phyloP scores from a whole-genome alignment of 345 rosid species.

The Populus euphratica region DNA sequence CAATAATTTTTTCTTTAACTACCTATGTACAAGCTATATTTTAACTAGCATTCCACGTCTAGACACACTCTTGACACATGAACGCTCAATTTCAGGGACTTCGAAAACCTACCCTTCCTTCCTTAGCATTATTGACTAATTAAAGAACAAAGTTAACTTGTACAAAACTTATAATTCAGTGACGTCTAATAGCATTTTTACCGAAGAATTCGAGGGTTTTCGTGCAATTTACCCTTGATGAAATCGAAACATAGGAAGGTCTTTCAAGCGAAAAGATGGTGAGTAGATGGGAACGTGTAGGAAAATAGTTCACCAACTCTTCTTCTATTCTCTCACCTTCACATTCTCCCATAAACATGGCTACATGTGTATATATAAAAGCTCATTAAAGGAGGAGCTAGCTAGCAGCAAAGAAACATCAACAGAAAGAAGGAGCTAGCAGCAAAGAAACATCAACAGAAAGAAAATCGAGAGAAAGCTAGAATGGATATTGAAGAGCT shows the following conservation, averaged over 20 bases:
- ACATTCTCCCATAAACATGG: conserved; percentile 14
- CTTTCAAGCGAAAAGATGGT: conserved; percentile 12
- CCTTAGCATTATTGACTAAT: not conserved
- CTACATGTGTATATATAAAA: conserved; percentile 28
- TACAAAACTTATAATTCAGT: too few species aligned
- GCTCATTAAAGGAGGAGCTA: not conserved
- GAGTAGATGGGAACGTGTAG: conserved; percentile 61
- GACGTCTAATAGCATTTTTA: too few species aligned
- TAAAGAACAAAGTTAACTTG: too few species aligned
- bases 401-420: not conserved
- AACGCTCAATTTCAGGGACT: not conserved
- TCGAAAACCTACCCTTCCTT: not conserved
- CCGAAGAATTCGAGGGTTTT: too few species aligned
- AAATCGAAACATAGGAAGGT: not conserved
- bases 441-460: not conserved
- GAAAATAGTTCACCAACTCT: conserved; percentile 60
- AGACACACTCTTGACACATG: not conserved
- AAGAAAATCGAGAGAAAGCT: not conserved
- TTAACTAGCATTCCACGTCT: not conserved
- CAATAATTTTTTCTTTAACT: too few species aligned
- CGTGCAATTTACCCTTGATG: not conserved
- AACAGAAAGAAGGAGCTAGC: not conserved
- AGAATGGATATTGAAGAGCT: conserved; percentile 36
- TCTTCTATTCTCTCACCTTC: conserved; percentile 29
- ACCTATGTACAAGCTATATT: too few species aligned